phyloP scores from a whole-genome alignment of 371 early-diverging fungal species.

The Saksenaea oblongispora region DNA sequence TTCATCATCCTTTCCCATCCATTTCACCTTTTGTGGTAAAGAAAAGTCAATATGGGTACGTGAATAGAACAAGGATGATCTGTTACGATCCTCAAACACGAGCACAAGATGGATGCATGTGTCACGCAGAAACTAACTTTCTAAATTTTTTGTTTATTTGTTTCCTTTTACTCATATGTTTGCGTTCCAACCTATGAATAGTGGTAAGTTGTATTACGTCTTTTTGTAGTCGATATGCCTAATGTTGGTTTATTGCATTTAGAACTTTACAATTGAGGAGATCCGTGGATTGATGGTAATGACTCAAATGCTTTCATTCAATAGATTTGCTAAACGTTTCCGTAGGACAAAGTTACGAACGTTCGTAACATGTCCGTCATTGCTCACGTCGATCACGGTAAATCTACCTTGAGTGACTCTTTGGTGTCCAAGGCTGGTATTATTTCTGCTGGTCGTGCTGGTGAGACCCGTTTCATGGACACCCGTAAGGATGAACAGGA shows the following conservation, averaged over 20 bases:
- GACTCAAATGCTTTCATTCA: background rate
- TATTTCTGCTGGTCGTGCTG: slow-evolving; percentile 96
- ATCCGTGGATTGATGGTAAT: slow-evolving; percentile 40
- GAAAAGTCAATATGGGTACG: background rate
- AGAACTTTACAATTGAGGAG: background rate
- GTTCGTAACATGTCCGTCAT: slow-evolving; percentile 99
- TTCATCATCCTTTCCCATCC: background rate
- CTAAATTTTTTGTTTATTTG: background rate
- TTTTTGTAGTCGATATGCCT: background rate
- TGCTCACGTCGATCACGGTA: slow-evolving; percentile 99
- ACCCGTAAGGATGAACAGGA: slow-evolving; percentile 99
- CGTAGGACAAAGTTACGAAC: slow-evolving; percentile 72
- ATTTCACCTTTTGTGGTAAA: background rate
- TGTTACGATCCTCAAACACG: background rate
- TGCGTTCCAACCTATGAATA: background rate
- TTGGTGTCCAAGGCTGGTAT: slow-evolving; percentile 99
- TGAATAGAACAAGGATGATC: background rate
- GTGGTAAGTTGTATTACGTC: background rate
- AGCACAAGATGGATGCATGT: background rate
- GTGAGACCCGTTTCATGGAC: slow-evolving; percentile 98
- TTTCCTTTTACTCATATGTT: background rate
- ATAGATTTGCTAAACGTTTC: background rate
- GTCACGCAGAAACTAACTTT: background rate
- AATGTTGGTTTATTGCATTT: background rate
- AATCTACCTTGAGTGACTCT: slow-evolving; percentile 97